These are phyloP conservation scores for Debaryomyces robertsiae DNA, from an alignment of 1,139 yeast species.

Conservation along the genomic window DNA sequence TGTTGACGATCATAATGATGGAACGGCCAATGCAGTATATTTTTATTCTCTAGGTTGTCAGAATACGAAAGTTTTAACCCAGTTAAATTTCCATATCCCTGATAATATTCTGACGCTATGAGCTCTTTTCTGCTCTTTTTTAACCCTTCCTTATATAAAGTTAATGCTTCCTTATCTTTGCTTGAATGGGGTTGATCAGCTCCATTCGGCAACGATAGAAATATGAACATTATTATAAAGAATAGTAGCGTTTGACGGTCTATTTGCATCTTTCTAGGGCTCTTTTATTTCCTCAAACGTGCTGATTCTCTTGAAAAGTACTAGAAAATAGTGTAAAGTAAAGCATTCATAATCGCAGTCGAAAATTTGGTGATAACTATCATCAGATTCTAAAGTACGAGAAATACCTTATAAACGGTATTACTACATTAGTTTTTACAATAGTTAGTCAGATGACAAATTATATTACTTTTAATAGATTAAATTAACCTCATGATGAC, in stretches of 20 bases:
- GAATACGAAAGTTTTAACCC: slow-evolving; percentile 67
- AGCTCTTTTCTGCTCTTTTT: slow-evolving; percentile 35
- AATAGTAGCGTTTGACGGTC: slow-evolving; percentile 43
- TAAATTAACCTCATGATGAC: not conserved
- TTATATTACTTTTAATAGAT: slow-evolving; percentile 3
- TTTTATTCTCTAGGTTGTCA: slow-evolving; percentile 50
- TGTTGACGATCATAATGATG: slow-evolving; percentile 39
- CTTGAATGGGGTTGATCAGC: slow-evolving; percentile 34
- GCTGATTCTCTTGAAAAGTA: not conserved
- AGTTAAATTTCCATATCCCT: slow-evolving; percentile 72
- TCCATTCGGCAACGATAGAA: slow-evolving; percentile 34
- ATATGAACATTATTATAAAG: slow-evolving; percentile 40
- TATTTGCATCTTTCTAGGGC: slow-evolving; percentile 25
- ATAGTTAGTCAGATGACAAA: too few relatives aligned
- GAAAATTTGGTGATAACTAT: not conserved
- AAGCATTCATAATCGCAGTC: not conserved
- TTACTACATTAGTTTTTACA: not conserved
- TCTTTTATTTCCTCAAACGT: slow-evolving; percentile 1
- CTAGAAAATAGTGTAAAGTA: slow-evolving; percentile 1
- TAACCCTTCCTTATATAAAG: slow-evolving; percentile 34
- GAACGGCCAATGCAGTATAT: slow-evolving; percentile 59
- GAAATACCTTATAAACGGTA: too few relatives aligned
- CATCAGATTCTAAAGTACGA: not conserved
- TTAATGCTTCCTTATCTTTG: slow-evolving; percentile 31
- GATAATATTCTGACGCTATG: slow-evolving; percentile 41